Conservation (phyloP, 257 asterid genomes). For the Agastache rugosa region DNA sequence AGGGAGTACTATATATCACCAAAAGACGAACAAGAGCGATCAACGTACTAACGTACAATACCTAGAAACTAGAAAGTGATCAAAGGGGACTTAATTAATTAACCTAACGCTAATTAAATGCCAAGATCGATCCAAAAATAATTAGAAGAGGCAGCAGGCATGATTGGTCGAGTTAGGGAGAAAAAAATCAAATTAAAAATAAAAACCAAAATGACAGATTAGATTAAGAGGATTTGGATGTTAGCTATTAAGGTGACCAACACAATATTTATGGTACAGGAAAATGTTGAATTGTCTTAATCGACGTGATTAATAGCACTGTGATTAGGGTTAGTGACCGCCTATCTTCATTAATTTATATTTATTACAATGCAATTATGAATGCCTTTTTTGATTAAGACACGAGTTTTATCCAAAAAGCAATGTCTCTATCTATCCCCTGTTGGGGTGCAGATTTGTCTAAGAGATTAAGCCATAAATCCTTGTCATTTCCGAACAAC, state of each 20-base stretch:
- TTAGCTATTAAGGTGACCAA: slow-evolving; percentile 44
- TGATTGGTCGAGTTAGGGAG: neutral
- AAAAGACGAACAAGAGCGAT: neutral
- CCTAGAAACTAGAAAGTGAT: neutral
- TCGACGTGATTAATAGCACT: slow-evolving; percentile 29
- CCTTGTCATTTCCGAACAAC: slow-evolving; percentile 36
- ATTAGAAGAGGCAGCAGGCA: neutral
- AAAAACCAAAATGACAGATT: slow-evolving; percentile 29
- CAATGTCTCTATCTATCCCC: slow-evolving; percentile 51
- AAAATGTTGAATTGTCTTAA: slow-evolving; percentile 41
- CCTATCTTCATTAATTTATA: slow-evolving; percentile 15
- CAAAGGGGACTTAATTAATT: neutral
- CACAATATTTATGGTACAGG: slow-evolving; percentile 11
- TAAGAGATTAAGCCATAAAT: slow-evolving; percentile 30
- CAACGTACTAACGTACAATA: neutral
- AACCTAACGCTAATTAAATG: neutral
- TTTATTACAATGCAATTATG: slow-evolving; percentile 34
- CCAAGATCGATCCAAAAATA: neutral
- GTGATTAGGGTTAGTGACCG: slow-evolving; percentile 30
- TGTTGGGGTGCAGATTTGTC: slow-evolving; percentile 48
- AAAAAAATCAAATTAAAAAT: neutral
- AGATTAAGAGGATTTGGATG: slow-evolving; percentile 31
- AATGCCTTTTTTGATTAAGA: slow-evolving; percentile 49
- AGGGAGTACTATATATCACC: neutral
- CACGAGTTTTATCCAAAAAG: slow-evolving; percentile 41